Evolutionary conservation across 768 basidiomycete genomes (phyloP).

Genomic region (Psilocybe cubensis): DNA sequence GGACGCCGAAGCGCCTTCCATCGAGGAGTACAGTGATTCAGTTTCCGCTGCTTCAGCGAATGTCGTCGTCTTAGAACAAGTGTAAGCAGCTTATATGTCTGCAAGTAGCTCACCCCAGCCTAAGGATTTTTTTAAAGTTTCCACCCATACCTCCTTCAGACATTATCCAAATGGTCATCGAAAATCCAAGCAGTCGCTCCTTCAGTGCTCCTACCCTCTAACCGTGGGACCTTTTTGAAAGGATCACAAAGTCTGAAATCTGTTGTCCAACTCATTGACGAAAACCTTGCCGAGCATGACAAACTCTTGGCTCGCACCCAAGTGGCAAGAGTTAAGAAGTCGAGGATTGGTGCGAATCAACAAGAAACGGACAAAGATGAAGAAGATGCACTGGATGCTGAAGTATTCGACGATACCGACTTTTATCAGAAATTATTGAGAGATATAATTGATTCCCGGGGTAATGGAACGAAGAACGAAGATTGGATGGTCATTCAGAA

Average conservation of each 20-base stretch:
- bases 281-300: slow-evolving; percentile 59
- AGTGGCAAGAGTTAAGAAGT: slow-evolving; percentile 51
- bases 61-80: slow-evolving; percentile 50
- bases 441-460: slow-evolving; percentile 83
- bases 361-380: slow-evolving; percentile 28
- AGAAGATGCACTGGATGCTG: slow-evolving; percentile 39
- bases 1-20: slow-evolving; percentile 31
- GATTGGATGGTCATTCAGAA: slow-evolving; percentile 72
- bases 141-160: slow-evolving; percentile 75
- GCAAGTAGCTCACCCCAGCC: neutral
- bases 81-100: slow-evolving; percentile 39
- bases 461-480: slow-evolving; percentile 43
- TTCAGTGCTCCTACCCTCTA: slow-evolving; percentile 69
- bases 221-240: slow-evolving; percentile 70
- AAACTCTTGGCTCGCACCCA: slow-evolving; percentile 70
- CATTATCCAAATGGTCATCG: slow-evolving; percentile 91
- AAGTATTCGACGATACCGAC: slow-evolving; percentile 86
- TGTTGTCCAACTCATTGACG: slow-evolving; percentile 78
- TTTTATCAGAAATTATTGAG: slow-evolving; percentile 93
- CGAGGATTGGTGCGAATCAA: slow-evolving; percentile 44
- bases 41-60: slow-evolving; percentile 47
- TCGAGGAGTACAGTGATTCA: slow-evolving; percentile 35
- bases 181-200: slow-evolving; percentile 95
- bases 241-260: slow-evolving; percentile 60
- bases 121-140: slow-evolving; percentile 41